Conservation (phyloP, 2,329 filamentous ascomycete genomes). For the Calonectria pteridis region DNA sequence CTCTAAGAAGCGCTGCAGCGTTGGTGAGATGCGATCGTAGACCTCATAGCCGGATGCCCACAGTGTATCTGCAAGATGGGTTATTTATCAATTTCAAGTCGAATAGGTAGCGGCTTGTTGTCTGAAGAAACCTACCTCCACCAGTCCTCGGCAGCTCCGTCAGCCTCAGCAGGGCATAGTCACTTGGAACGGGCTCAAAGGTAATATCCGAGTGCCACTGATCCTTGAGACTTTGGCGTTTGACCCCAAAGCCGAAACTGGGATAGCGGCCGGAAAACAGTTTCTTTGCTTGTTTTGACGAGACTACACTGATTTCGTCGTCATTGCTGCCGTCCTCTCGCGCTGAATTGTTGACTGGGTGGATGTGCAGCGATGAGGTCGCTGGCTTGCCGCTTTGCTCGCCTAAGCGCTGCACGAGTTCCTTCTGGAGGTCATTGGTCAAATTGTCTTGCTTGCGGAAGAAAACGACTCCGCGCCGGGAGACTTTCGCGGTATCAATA, state of each 20-base stretch:
- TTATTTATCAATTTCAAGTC: slow-evolving; percentile 24
- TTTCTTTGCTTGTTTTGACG: slow-evolving; percentile 60
- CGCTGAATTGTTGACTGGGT: slow-evolving; percentile 67
- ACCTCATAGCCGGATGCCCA: slow-evolving; percentile 77
- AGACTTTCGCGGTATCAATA: slow-evolving; percentile 59
- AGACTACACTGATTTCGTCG: slow-evolving; percentile 71
- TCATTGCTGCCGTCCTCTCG: slow-evolving; percentile 67
- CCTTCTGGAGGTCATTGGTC: slow-evolving; percentile 73
- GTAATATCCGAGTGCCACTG: slow-evolving; percentile 57
- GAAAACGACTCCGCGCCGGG: slow-evolving; percentile 77
- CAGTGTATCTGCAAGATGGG: slow-evolving; percentile 60
- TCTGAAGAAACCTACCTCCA: slow-evolving; percentile 52
- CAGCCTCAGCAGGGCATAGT: slow-evolving; percentile 71
- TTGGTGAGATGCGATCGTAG: slow-evolving; percentile 71
- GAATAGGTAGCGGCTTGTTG: slow-evolving; percentile 20
- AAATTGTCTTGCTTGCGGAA: slow-evolving; percentile 74
- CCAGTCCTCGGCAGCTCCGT: slow-evolving; percentile 66
- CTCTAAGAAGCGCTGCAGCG: slow-evolving; percentile 70
- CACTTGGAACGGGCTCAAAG: slow-evolving; percentile 73
- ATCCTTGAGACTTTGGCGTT: slow-evolving; percentile 17
- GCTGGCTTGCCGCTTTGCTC: slow-evolving; percentile 68
- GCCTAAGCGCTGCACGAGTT: slow-evolving; percentile 71
- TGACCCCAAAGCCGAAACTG: slow-evolving; percentile 42
- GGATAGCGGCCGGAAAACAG: slow-evolving; percentile 45
- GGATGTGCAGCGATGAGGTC: slow-evolving; percentile 69